phyloP scores from a whole-genome alignment of 2,329 filamentous ascomycete genomes.

The Botrytis galanthina region DNA sequence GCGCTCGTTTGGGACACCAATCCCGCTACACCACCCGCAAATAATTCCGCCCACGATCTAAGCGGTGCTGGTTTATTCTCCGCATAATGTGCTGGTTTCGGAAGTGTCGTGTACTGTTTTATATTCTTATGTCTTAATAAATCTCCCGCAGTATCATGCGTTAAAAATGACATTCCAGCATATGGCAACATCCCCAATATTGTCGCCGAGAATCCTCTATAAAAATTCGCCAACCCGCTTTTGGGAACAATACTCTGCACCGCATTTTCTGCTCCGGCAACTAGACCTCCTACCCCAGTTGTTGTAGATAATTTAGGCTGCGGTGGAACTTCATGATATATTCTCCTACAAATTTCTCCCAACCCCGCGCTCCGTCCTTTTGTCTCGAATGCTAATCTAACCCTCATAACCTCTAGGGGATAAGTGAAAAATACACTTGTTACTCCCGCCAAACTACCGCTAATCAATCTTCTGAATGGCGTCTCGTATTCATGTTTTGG shows the following conservation, averaged over 20 bases:
- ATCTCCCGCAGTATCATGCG: conserved; percentile 87
- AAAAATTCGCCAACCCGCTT: conserved; percentile 83
- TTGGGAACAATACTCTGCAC: conserved; percentile 56
- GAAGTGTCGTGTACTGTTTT: conserved; percentile 71
- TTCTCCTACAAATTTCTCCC: conserved; percentile 71
- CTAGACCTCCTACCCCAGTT: conserved; percentile 43
- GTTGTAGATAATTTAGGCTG: conserved; percentile 40
- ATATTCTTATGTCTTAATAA: conserved; percentile 68
- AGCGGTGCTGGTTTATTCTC: conserved; percentile 67
- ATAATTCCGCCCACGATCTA: conserved; percentile 81
- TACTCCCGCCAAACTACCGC: conserved; percentile 75
- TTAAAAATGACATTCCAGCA: conserved; percentile 91
- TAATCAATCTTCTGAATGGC: conserved; percentile 68
- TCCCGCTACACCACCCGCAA: conserved; percentile 80
- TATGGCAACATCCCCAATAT: conserved; percentile 95
- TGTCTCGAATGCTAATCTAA: conserved; percentile 93
- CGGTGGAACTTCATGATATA: conserved; percentile 72
- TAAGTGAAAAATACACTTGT: conserved; percentile 96
- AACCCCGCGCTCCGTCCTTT: conserved; percentile 66
- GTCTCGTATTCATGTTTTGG: conserved; percentile 73
- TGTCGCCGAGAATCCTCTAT: conserved; percentile 88
- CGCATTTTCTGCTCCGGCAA: conserved; percentile 42
- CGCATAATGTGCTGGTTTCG: conserved; percentile 54
- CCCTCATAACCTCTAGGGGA: conserved; percentile 86
- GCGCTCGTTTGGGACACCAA: conserved; percentile 87